These are phyloP conservation scores for Cryphonectria carpinicola DNA, from an alignment of 2,329 filamentous ascomycete species.

Conservation along the genomic window DNA sequence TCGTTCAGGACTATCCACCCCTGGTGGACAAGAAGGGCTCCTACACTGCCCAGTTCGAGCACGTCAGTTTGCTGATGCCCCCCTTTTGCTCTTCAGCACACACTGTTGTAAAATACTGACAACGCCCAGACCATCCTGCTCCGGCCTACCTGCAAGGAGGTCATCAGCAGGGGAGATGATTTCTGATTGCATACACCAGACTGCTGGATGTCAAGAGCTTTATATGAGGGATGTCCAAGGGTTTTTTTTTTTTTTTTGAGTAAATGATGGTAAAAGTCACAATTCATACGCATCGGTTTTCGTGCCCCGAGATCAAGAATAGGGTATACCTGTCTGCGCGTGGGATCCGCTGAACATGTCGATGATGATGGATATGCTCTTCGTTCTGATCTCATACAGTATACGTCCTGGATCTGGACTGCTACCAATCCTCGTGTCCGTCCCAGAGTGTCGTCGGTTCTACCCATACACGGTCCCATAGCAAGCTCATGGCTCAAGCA, in stretches of 20 bases:
- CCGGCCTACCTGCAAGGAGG: constrained; percentile 81
- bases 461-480: background rate
- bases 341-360: background rate
- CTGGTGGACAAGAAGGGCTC: constrained; percentile 91
- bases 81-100: too few relatives aligned
- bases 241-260: constrained; percentile 9
- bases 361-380: background rate
- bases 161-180: constrained; percentile 84
- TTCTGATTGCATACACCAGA: constrained; percentile 55
- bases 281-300: background rate
- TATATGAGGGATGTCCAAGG: background rate
- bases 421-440: background rate
- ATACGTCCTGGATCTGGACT: background rate
- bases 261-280: constrained; percentile 4
- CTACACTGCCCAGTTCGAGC: constrained; percentile 92
- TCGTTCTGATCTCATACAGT: background rate
- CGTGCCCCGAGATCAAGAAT: background rate
- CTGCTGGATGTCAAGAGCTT: background rate
- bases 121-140: constrained; percentile 70
- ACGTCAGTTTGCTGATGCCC: constrained; percentile 64
- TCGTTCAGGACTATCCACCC: constrained; percentile 89
- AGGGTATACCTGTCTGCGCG: background rate
- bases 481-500: background rate
- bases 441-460: background rate
- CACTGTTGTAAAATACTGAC: constrained; percentile 23